Evolutionary conservation across 106 monocot species (phyloP).

Genomic region (Posidonia australis): DNA sequence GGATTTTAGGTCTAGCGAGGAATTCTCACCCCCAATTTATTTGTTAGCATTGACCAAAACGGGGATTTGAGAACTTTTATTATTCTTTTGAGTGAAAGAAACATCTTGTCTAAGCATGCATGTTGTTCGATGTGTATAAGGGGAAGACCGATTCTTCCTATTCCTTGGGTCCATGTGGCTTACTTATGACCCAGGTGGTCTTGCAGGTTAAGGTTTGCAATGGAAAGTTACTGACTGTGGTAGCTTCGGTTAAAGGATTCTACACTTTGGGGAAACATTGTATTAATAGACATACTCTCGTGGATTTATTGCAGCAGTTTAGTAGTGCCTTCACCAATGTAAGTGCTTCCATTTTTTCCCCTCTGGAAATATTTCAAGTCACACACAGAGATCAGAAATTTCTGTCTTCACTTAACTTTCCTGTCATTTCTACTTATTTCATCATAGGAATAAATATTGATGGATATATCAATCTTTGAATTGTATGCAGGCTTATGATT

Average conservation of each 20-base stretch:
- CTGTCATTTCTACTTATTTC: not conserved
- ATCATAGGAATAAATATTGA: not conserved
- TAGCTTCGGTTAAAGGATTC: constrained; percentile 68
- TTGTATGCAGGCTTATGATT: constrained; percentile 69
- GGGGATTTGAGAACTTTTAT: too few relatives aligned
- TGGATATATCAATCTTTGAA: not conserved
- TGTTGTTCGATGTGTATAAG: too few relatives aligned
- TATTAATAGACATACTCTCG: constrained; percentile 48
- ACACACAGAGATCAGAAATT: not conserved
- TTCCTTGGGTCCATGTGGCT: not conserved
- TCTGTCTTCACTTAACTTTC: not conserved
- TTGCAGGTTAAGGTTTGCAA: constrained; percentile 91
- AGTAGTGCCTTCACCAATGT: constrained; percentile 87
- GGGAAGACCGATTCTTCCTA: not conserved
- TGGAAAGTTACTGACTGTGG: constrained; percentile 56
- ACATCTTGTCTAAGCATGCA: too few relatives aligned
- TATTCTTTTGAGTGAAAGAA: too few relatives aligned
- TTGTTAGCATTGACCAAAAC: too few relatives aligned
- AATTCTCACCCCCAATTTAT: too few relatives aligned
- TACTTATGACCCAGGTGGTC: not conserved
- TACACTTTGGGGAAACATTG: constrained; percentile 36
- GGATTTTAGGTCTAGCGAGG: too few relatives aligned
- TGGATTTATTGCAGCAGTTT: constrained; percentile 75
- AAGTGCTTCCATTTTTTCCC: constrained; percentile 10
- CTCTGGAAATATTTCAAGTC: not conserved